phyloP scores from a whole-genome alignment of 108 stramenopile species.

The Discostella pseudostelligera region DNA sequence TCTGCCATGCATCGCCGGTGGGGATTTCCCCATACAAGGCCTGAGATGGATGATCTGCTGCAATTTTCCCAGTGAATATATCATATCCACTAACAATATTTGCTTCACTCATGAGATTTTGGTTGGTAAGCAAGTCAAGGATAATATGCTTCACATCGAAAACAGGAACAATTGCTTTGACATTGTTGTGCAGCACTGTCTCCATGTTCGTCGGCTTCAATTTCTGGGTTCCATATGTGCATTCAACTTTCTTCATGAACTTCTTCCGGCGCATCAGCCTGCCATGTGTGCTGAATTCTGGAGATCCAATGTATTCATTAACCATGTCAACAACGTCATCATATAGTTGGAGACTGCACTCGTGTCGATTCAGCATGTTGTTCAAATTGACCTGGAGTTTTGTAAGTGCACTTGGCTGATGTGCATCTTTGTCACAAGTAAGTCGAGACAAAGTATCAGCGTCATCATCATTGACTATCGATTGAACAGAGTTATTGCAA shows the following conservation, averaged over 20 bases:
- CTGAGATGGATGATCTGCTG: too few species aligned
- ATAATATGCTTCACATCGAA: neutral
- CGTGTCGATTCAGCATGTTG: neutral
- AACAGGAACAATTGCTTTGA: neutral
- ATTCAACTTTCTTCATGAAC: too few species aligned
- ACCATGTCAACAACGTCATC: neutral
- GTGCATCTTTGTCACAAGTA: neutral
- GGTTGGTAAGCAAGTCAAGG: neutral
- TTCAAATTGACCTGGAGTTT: neutral
- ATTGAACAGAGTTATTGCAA: too few species aligned
- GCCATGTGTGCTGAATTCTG: too few species aligned
- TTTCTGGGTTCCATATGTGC: too few species aligned
- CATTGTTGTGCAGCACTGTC: neutral
- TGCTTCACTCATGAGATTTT: neutral
- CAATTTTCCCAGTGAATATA: too few species aligned
- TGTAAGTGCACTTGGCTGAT: neutral
- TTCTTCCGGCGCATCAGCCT: too few species aligned
- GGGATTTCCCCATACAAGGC: too few species aligned
- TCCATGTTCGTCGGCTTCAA: neutral
- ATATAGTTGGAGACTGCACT: neutral
- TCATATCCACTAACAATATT: neutral
- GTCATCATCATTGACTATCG: neutral
- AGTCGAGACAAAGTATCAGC: too few species aligned
- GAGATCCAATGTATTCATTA: too few species aligned
- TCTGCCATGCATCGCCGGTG: too few species aligned